Conservation (phyloP, 495 filamentous ascomycete species). For the Recurvomyces mirabilis region DNA sequence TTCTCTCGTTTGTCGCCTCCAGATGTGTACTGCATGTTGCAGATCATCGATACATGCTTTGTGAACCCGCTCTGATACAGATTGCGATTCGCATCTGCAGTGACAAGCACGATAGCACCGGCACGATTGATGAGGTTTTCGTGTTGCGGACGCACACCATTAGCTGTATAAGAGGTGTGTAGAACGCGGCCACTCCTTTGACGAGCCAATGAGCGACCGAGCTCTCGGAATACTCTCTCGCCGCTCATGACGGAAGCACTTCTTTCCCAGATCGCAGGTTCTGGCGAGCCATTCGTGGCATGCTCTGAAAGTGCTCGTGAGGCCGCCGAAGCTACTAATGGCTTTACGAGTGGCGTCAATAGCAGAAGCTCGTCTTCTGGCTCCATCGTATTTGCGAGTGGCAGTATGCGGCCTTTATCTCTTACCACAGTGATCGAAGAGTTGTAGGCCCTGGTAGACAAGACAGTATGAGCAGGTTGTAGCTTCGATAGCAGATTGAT, state of each 20-base stretch:
- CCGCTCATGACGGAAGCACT: conserved; percentile 66
- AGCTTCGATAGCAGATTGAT: conserved; percentile 60
- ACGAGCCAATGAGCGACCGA: conserved; percentile 69
- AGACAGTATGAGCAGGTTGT: conserved; percentile 62
- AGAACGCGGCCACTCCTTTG: conserved; percentile 71
- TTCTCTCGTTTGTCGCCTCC: conserved; percentile 48
- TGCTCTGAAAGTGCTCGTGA: conserved; percentile 42
- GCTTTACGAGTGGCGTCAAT: conserved; percentile 75
- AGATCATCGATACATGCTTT: conserved; percentile 90
- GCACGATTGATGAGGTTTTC: conserved; percentile 82
- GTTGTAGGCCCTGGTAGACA: conserved; percentile 75
- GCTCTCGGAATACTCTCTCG: conserved; percentile 74
- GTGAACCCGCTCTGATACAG: conserved; percentile 84
- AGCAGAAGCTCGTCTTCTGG: conserved; percentile 75
- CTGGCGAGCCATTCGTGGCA: conserved; percentile 29
- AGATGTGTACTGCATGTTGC: conserved; percentile 53
- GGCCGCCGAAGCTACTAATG: conserved; percentile 71
- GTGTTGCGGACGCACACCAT: conserved; percentile 77
- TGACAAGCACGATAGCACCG: conserved; percentile 73
- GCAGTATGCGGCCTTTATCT: conserved; percentile 67
- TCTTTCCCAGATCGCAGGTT: conserved; percentile 50
- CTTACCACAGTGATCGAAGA: conserved; percentile 76
- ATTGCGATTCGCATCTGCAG: conserved; percentile 82
- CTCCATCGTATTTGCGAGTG: conserved; percentile 63
- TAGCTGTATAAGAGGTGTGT: conserved; percentile 84